Percentiles rank a stretch among this genome's conserved stretches.
Evolutionary conservation across 257 asterid genomes (phyloP).

Genomic region (Plantago major): DNA sequence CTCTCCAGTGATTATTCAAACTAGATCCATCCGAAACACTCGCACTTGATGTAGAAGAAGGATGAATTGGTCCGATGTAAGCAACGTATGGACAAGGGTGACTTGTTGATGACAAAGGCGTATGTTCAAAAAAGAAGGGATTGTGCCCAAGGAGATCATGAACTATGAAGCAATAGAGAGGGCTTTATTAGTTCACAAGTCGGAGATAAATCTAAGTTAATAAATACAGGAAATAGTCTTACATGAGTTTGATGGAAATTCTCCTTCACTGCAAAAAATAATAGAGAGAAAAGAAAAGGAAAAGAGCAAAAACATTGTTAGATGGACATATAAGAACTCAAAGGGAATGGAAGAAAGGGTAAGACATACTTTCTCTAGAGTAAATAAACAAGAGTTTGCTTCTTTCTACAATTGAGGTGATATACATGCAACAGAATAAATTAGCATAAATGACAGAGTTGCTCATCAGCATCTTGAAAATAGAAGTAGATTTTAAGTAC

Average conservation of each 20-base stretch:
- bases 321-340: conserved; percentile 15
- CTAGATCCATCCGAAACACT: conserved; percentile 49
- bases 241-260: conserved; percentile 54
- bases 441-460: background rate
- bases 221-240: conserved; percentile 30
- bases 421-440: conserved; percentile 2
- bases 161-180: conserved; percentile 32
- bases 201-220: conserved; percentile 3
- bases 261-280: conserved; percentile 57
- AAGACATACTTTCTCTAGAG: background rate
- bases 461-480: conserved; percentile 2
- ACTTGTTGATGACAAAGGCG: conserved; percentile 47
- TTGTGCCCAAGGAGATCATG: conserved; percentile 58
- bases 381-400: background rate
- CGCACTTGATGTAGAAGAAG: conserved; percentile 50
- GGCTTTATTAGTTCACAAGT: conserved; percentile 15
- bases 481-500: too few relatives aligned
- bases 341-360: background rate
- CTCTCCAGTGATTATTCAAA: conserved; percentile 54
- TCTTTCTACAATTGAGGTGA: background rate
- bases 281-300: conserved; percentile 7
- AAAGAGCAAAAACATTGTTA: conserved; percentile 5
- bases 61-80: conserved; percentile 58
- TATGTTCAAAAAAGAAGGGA: conserved; percentile 51
- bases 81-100: conserved; percentile 72